These are phyloP conservation scores for Wilcoxina mikolae DNA, from an alignment of 495 filamentous ascomycete genomes.

Conservation along the genomic window DNA sequence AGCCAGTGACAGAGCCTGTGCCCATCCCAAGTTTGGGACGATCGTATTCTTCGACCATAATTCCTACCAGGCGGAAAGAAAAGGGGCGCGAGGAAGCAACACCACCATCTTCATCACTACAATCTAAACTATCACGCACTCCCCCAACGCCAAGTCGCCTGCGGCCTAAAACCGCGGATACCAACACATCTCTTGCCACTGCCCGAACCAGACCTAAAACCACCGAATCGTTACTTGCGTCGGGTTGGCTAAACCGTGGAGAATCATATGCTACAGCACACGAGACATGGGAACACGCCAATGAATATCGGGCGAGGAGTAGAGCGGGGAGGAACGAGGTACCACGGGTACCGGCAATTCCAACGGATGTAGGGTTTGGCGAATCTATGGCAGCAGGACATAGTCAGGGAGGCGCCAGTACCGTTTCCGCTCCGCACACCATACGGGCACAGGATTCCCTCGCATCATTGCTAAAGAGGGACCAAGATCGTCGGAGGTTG, in stretches of 20 bases:
- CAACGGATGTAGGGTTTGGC: background rate
- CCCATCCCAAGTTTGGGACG: too few species aligned
- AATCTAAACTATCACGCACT: too few species aligned
- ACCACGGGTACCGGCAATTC: background rate
- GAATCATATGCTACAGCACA: constrained; percentile 26
- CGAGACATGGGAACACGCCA: constrained; percentile 19
- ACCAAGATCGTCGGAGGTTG: background rate
- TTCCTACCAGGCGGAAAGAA: too few species aligned
- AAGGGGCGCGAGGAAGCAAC: too few species aligned
- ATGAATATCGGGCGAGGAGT: constrained; percentile 7
- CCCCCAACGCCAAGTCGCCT: too few species aligned
- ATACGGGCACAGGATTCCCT: constrained; percentile 26
- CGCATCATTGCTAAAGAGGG: constrained; percentile 24
- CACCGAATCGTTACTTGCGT: background rate
- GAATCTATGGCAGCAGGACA: background rate
- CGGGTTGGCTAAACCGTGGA: constrained; percentile 14
- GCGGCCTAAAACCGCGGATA: constrained; percentile 5
- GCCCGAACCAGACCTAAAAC: constrained; percentile 1
- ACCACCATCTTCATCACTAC: too few species aligned
- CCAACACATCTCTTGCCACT: constrained; percentile 1
- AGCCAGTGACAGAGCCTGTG: too few species aligned
- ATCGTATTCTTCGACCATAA: too few species aligned
- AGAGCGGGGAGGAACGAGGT: constrained; percentile 10
- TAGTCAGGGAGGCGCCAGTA: constrained; percentile 19
- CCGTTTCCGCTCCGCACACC: constrained; percentile 16